Evolutionary conservation across 305 asterid species (phyloP).

Genomic region (Fraxinus dipetala): DNA sequence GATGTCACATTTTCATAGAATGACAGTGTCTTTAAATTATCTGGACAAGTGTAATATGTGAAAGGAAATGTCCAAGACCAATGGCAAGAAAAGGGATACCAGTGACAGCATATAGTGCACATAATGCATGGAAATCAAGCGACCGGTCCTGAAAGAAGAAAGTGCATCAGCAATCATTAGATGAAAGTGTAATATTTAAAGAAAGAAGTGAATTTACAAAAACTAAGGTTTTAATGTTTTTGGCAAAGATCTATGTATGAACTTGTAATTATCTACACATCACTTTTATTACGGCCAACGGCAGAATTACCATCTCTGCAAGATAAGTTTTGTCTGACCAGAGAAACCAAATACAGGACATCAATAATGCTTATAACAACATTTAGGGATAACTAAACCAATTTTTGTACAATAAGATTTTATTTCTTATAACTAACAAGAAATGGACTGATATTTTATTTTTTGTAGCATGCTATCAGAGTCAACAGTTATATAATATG

Average conservation of each 20-base stretch:
- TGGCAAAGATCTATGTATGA: background rate
- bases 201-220: background rate
- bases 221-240: background rate
- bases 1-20: background rate
- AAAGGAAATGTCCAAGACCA: conserved; percentile 15
- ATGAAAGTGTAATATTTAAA: background rate
- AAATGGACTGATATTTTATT: background rate
- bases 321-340: background rate
- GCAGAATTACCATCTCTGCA: background rate
- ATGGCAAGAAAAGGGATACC: conserved; percentile 47
- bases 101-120: conserved; percentile 89
- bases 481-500: background rate
- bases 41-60: background rate
- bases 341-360: background rate
- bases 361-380: background rate
- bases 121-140: conserved; percentile 73
- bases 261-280: background rate
- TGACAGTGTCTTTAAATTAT: background rate
- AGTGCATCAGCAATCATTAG: conserved; percentile 17
- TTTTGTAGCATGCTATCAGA: background rate
- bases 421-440: background rate
- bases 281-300: background rate
- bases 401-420: background rate
- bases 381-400: background rate
- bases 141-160: conserved; percentile 69